Base-by-base conservation (phyloP, 345 rosid species). In the Mercurialis annua region DNA sequence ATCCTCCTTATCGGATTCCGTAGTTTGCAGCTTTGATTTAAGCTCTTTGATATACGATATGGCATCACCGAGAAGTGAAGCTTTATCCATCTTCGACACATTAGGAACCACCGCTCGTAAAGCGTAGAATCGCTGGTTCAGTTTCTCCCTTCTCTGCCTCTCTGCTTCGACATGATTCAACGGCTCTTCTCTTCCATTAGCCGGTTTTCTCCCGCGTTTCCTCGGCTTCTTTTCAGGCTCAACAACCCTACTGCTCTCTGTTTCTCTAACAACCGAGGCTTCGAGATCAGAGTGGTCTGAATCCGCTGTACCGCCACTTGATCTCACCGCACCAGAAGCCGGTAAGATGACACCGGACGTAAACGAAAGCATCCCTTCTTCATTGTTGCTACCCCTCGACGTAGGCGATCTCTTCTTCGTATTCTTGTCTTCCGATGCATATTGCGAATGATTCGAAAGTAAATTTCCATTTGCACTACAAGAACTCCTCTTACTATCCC, bases 21-120 rank as follows among this genome's bases (percentile, higher is more conserved):
- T 44, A 34, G 47, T 71, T 59, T 77, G 84, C 57, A 90, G 69
- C 85, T 90, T 93, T 26, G 64, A n/a, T 62, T 66, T 89, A 24
- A 93, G 94, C 81, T 93, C 99, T 27, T 86, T 85, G 36, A 93
- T 93, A 69, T 93, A 93, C 2, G 96, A 76, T 29, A 93, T 93
- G 0, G 97, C 96, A 50, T 93, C 98, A 8, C 92, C 98, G 0
- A 93, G 86, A 10, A 93, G 87, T 9, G 99, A 95, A 30, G 99
- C 99, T 70, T 95, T 95, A 54, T 95, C 99, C 99, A 93, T 93
- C 74, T 93, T 93, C 0, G 98, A 93, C 1, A 93, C 96, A 23
- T 89, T 90, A 17, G 98, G 98, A 62, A 93, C 98, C 60, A 90
- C 92, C 44, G 94, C 97, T 71, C 98, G 82, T 24, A 93, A 67